Base-by-base conservation (phyloP, 768 basidiomycete genomes). In the Dentipellis sp. region DNA sequence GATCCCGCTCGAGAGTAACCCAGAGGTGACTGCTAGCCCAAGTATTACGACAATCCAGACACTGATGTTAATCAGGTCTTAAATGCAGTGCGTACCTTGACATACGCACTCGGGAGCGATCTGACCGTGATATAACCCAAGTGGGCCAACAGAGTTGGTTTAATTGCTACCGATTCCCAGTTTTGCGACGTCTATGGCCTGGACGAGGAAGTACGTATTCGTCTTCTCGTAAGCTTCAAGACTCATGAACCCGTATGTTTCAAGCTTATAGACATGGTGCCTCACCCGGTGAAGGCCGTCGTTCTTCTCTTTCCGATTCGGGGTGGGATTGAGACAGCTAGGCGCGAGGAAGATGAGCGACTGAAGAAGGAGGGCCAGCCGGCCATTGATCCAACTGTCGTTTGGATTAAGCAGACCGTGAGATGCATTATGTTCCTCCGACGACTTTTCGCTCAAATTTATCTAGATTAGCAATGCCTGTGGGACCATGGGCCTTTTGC, bases 361-460 rank as follows among this genome's bases (percentile, higher is more conserved):
- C 77, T 88, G 50, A 68, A 68, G 23, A 68, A 67, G 12, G 74
- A 75, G 45, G 82, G 71, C 0, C 72, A 75, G 54, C 72, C 69
- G 10, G 67, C 71, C 0, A 64, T 89, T 4, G 83, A 90, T 62
- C 77, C 80, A 5, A 81, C 80, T 0, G 71, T 95, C 4, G 73
- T 94, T 62, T 97, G 83, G 79, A 91, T 95, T 72, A 92, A 91
- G 68, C 94, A 97, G 68, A 95, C 88, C 52, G 92, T 91, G 55
- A 35, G 78, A 65, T 34, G 47, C 2, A 12, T 48, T 38, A 1
- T 3, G n/a, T 50, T 37, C 12, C n/a, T 14, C 2, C 56, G 22
- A 19, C 51, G 12, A 16, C 19, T 10, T 11, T 11, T 50, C 29
- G 29, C 35, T 39, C 17, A 55, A 21, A 10, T 48, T n/a, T 39